A percentile compares a stretch with the other conserved stretches of the same genome.
These are phyloP conservation scores for Sequoia sempervirens DNA, from an alignment of 75 land plant genomes.

Conservation along the genomic window DNA sequence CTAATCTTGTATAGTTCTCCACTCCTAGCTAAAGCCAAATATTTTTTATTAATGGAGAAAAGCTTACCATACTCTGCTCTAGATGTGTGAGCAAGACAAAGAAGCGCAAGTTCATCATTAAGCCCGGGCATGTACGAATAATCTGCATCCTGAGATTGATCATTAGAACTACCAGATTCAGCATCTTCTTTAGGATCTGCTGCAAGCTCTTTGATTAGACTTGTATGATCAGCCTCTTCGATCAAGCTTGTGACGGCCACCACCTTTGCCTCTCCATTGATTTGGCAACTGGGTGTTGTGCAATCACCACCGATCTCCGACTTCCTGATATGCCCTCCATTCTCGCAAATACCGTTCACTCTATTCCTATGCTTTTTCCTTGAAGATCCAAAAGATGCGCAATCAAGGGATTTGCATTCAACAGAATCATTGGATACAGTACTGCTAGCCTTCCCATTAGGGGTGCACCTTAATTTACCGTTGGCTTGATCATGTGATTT, in stretches of 20 bases:
- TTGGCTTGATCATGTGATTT: not conserved
- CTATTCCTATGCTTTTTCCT: slow-evolving; percentile 8
- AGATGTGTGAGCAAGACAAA: slow-evolving; percentile 35
- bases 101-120: slow-evolving; percentile 34
- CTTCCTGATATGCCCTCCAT: not conserved
- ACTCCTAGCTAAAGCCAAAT: slow-evolving; percentile 18
- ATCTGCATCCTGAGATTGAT: slow-evolving; percentile 58
- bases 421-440: not conserved
- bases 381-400: not conserved
- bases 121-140: slow-evolving; percentile 22
- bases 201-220: not conserved
- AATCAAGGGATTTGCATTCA: not conserved
- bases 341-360: not conserved
- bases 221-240: not conserved
- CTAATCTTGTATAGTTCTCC: slow-evolving; percentile 47
- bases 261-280: not conserved
- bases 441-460: not conserved
- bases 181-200: slow-evolving; percentile 1
- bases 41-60: slow-evolving; percentile 21
- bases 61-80: slow-evolving; percentile 37
- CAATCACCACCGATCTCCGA: not conserved
- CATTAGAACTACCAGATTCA: slow-evolving; percentile 5
- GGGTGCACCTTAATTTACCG: not conserved
- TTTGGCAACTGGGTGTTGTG: not conserved
- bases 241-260: not conserved